Base-by-base conservation (phyloP, 306 rosid genomes). In the Psophocarpus tetragonolobus region DNA sequence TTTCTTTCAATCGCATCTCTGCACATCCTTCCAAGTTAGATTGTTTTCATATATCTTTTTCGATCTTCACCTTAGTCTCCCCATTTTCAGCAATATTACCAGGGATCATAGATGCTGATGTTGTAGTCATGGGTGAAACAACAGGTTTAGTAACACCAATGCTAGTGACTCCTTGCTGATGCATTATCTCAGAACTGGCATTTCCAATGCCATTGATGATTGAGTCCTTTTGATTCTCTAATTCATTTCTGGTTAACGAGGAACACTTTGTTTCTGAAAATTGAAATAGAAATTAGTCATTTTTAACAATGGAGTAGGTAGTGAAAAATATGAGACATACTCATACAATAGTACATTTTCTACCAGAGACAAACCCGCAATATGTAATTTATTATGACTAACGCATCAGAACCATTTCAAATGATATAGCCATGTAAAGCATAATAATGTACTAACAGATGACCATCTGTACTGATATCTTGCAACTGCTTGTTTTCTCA, bases 261-360 rank as follows among this genome's bases (percentile, higher is more conserved):
- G 98, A 88, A 78, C 91, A 88, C 84, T 86, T 87, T 47, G 93
- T 91, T 85, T 92, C 98, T 94, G 94, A 79, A 88, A 85, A 54
- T 62, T 68, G 5, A 38, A 70, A 62, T 42, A 50, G 6, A 87
- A 73, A 48, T 67, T 66, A 74, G 45, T 62, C 77, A 73, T 57
- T 78, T 74, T 61, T 36, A 80, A 63, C 17, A 67, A 63, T 24
- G 65, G 17, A 45, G 4, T 68, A 51, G 47, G 65, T 8, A 71
- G 33, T 61, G 75, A 38, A 69, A 61, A 50, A 67, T 41, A 27
- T 10, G 50, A n/a, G 38, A 73, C 14, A 41, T 1, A 45, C 29
- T 12, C 20, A 39, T 23, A 23, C 36, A 48, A n/a, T 4, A 32
- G 27, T 36, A 38, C 73, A 65, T 36, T 50, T 73, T 44, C 62